Evolutionary conservation across 768 basidiomycete genomes (phyloP).

Genomic region (Boletellus ananiceps): DNA sequence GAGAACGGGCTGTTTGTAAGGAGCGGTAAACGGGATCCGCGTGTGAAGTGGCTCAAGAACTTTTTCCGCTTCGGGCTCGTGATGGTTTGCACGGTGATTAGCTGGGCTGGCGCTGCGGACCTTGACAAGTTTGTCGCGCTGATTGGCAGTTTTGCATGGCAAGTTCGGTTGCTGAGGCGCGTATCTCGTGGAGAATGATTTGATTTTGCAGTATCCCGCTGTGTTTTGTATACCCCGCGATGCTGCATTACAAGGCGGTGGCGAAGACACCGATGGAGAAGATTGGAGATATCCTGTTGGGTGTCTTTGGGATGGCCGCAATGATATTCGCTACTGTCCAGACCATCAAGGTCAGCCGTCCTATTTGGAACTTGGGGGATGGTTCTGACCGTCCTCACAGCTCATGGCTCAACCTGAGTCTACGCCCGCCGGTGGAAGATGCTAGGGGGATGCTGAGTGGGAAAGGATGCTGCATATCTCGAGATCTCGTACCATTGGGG

Average conservation of each 20-base stretch:
- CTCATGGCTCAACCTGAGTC: constrained; percentile 50
- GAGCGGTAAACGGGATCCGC: constrained; percentile 75
- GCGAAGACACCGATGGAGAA: constrained; percentile 68
- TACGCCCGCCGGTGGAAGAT: constrained; percentile 34
- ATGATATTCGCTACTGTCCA: constrained; percentile 78
- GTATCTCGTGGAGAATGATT: constrained; percentile 10
- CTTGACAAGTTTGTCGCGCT: constrained; percentile 95
- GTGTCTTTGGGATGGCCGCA: constrained; percentile 68
- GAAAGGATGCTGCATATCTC: not conserved
- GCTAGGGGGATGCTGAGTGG: constrained; percentile 16
- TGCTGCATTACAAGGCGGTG: constrained; percentile 88
- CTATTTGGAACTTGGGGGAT: not conserved
- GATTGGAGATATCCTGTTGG: constrained; percentile 62
- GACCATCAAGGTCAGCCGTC: constrained; percentile 56
- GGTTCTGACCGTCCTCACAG: constrained; percentile 30
- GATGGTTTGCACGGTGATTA: constrained; percentile 74
- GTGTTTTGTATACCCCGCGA: constrained; percentile 90
- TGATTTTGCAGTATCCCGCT: constrained; percentile 66
- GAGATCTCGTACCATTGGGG: constrained; percentile 12
- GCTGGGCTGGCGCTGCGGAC: constrained; percentile 79
- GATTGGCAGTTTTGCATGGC: constrained; percentile 94
- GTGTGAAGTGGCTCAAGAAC: constrained; percentile 97
- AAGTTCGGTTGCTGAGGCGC: constrained; percentile 22
- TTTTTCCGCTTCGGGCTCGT: constrained; percentile 74
- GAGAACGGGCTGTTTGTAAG: constrained; percentile 91